These are phyloP conservation scores for Clitopilus passeckerianus DNA, from an alignment of 768 basidiomycete genomes.

Conservation along the genomic window DNA sequence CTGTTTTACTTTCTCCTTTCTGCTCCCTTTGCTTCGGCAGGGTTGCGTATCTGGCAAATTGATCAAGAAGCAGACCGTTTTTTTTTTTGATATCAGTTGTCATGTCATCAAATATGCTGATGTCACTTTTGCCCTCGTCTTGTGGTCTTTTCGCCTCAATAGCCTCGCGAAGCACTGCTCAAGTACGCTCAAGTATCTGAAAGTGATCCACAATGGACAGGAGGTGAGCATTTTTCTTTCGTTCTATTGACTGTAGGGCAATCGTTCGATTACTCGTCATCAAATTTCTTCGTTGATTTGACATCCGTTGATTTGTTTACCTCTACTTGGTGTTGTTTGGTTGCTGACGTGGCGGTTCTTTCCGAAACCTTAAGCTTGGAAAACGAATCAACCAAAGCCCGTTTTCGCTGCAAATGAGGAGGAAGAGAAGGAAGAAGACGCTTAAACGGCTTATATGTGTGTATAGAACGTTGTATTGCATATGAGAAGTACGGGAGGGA, in stretches of 20 bases:
- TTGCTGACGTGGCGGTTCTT: slow-evolving; percentile 64
- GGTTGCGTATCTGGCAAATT: slow-evolving; percentile 1
- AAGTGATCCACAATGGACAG: slow-evolving; percentile 78
- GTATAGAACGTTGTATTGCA: slow-evolving; percentile 6
- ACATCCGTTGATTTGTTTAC: slow-evolving; percentile 18
- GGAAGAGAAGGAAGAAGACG: slow-evolving; percentile 50
- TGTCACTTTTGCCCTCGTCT: slow-evolving; percentile 13
- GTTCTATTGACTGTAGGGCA: neutral
- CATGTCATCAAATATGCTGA: slow-evolving; percentile 22
- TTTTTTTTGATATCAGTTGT: slow-evolving; percentile 5
- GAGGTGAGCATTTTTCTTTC: slow-evolving; percentile 51
- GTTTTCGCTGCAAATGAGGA: slow-evolving; percentile 70
- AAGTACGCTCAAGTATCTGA: slow-evolving; percentile 81
- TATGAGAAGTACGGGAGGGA: slow-evolving; percentile 9
- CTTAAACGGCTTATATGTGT: slow-evolving; percentile 18
- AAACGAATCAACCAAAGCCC: slow-evolving; percentile 77
- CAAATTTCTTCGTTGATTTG: slow-evolving; percentile 19
- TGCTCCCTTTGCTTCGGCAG: neutral
- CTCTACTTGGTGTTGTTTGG: slow-evolving; percentile 41
- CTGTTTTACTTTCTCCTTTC: neutral
- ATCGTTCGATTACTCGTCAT: neutral
- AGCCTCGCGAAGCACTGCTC: slow-evolving; percentile 97
- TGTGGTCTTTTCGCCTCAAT: slow-evolving; percentile 57
- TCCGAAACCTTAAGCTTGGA: slow-evolving; percentile 74
- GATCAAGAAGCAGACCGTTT: neutral